Percentiles rank a stretch among this genome's conserved stretches.
These are phyloP conservation scores for Kwoniella heveanensis DNA, from an alignment of 768 basidiomycete genomes.

Conservation along the genomic window DNA sequence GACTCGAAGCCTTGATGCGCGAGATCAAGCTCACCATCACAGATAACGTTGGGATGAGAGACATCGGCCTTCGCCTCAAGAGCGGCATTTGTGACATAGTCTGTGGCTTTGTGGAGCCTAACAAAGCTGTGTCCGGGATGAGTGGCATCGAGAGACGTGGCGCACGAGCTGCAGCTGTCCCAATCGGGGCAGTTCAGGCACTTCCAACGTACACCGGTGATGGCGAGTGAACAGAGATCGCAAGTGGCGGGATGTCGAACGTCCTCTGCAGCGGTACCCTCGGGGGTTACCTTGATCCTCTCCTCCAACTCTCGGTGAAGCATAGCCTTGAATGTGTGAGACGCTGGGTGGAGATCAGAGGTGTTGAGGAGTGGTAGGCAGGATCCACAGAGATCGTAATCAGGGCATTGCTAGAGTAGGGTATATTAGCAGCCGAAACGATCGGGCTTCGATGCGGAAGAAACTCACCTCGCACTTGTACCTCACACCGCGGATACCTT, in stretches of 20 bases:
- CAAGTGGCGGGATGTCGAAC: constrained; percentile 46
- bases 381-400: constrained; percentile 53
- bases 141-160: constrained; percentile 28
- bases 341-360: constrained; percentile 41
- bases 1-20: background rate
- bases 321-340: constrained; percentile 53
- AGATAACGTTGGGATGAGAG: constrained; percentile 42
- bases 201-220: constrained; percentile 51
- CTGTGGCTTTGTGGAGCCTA: constrained; percentile 41
- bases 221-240: constrained; percentile 44
- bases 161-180: constrained; percentile 50
- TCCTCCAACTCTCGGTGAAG: constrained; percentile 47
- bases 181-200: constrained; percentile 55
- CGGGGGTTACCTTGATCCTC: constrained; percentile 35
- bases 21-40: constrained; percentile 37
- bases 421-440: constrained; percentile 6
- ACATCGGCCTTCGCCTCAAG: constrained; percentile 19
- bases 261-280: constrained; percentile 9
- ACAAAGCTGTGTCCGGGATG: constrained; percentile 52
- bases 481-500: constrained; percentile 46
- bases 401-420: constrained; percentile 31
- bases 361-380: constrained; percentile 50
- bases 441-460: background rate
- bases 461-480: constrained; percentile 53
- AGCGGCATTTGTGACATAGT: constrained; percentile 30